Evolutionary conservation across 2,329 filamentous ascomycete species (phyloP), one percentile per base, ranked within the genome.

Genomic region (Ophiostoma himal-ulmi): DNA sequence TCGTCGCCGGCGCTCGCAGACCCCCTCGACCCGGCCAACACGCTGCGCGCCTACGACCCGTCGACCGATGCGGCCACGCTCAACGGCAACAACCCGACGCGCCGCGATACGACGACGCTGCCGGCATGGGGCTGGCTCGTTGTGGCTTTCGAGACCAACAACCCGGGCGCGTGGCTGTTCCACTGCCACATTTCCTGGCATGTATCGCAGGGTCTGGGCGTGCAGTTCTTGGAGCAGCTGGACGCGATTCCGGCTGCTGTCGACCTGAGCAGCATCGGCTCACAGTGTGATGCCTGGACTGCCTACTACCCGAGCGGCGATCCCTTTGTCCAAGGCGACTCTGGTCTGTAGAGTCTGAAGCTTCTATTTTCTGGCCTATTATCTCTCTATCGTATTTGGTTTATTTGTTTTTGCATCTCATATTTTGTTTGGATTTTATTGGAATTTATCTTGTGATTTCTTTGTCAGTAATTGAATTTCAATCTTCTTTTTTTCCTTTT

Each of bases 141-240:
- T 1, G 76, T 86, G 11, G 83, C 81, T 0, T 86, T 84, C 75
- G 75, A 78, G 69, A 79, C 82, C 0, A 80, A 86, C 75, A 85
- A 86, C 73, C 84, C 84, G 0, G 84, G 84, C 65, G 76, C 80
- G 6, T 83, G 82, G 81, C 75, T 82, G n/a, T 78, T 83, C 77
- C 82, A 83, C 75, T 83, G 82, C 77, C 82, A 83, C 74, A 82
- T 84, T 71, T 81, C 81, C 26, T 84, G 81, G 83, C 84, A 86
- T 75, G 79, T 83, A 60, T 78, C 77, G 68, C 80, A 81, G 70
- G 84, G 83, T 30, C 78, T 87, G 20, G 81, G 80, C 7, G 77
- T 86, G 44, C 83, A 87, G 75, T 86, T 87, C 74, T 73, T 87
- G 11, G 86, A 78, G 74, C 70, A 71, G 65, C 67, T 69, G 7